These are phyloP conservation scores for Aspergillus incahuasiensis DNA, from an alignment of 495 filamentous ascomycete species.

Conservation along the genomic window DNA sequence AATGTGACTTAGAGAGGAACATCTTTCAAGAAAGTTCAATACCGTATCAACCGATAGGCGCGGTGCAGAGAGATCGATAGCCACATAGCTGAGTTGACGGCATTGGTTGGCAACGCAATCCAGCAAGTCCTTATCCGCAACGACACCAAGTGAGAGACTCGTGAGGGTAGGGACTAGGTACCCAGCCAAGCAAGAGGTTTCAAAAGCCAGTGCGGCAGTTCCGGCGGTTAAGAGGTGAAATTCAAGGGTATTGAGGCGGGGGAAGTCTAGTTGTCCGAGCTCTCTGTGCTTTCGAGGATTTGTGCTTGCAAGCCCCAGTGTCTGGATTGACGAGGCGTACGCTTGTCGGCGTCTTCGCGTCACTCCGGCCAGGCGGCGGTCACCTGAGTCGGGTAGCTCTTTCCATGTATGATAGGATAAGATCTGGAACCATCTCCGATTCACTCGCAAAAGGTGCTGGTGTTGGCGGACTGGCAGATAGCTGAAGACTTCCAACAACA, in stretches of 20 bases:
- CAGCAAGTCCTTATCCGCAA: neutral
- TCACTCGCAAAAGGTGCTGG: neutral
- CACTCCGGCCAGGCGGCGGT: neutral
- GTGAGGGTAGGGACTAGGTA: neutral
- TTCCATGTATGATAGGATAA: neutral
- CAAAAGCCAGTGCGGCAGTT: too few species aligned
- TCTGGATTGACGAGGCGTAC: neutral
- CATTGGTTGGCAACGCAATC: neutral
- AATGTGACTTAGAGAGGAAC: neutral
- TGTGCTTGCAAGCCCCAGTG: neutral
- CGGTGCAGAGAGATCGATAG: neutral
- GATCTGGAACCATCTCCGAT: neutral
- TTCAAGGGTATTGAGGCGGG: neutral
- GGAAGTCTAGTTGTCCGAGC: neutral
- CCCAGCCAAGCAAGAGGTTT: neutral
- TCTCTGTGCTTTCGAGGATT: neutral
- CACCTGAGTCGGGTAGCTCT: neutral
- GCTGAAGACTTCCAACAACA: neutral
- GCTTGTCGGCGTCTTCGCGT: neutral
- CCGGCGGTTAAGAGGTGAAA: too few species aligned
- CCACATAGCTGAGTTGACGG: neutral
- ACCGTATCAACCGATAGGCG: neutral
- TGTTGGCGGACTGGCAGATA: neutral
- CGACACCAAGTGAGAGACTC: neutral
- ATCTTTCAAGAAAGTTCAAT: neutral